Percentiles rank a stretch among this genome's conserved stretches.
These are phyloP conservation scores for Exserohilum turcica DNA, from an alignment of 2,329 filamentous ascomycete genomes.

Conservation along the genomic window DNA sequence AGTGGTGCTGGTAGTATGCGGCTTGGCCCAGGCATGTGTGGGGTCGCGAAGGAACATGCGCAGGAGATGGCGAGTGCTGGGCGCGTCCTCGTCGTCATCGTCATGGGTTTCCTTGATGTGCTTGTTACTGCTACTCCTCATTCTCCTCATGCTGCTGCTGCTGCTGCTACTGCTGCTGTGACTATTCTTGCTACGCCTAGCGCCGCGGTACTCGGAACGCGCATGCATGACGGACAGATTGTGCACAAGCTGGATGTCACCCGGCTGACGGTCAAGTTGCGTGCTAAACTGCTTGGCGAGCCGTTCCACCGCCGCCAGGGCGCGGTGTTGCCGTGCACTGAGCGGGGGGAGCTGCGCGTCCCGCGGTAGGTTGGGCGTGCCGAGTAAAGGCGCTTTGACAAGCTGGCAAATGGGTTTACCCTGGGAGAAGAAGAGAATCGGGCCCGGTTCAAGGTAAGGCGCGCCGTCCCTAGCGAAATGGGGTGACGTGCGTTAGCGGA, in stretches of 20 bases:
- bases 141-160: background rate
- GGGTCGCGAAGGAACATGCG: conserved; percentile 48
- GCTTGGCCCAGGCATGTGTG: conserved; percentile 42
- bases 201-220: conserved; percentile 39
- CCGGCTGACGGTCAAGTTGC: conserved; percentile 41
- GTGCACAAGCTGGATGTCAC: conserved; percentile 47
- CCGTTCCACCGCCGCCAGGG: conserved; percentile 36
- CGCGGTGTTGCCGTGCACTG: conserved; percentile 35
- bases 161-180: background rate
- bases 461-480: conserved; percentile 24
- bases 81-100: background rate
- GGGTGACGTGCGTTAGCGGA: conserved; percentile 1
- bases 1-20: conserved; percentile 10
- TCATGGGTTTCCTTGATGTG: background rate
- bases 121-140: background rate
- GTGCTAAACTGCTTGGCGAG: conserved; percentile 37
- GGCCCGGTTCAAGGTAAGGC: conserved; percentile 42
- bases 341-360: conserved; percentile 38
- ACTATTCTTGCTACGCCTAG: conserved; percentile 8
- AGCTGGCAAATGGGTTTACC: conserved; percentile 46
- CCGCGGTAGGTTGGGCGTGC: conserved; percentile 40
- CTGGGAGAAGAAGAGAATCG: conserved; percentile 43
- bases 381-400: conserved; percentile 47
- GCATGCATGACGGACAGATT: conserved; percentile 47
- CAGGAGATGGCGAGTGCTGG: conserved; percentile 43